Evolutionary conservation across 169 alveolate species (phyloP).

Genomic region (Cyclospora cayetanensis): DNA sequence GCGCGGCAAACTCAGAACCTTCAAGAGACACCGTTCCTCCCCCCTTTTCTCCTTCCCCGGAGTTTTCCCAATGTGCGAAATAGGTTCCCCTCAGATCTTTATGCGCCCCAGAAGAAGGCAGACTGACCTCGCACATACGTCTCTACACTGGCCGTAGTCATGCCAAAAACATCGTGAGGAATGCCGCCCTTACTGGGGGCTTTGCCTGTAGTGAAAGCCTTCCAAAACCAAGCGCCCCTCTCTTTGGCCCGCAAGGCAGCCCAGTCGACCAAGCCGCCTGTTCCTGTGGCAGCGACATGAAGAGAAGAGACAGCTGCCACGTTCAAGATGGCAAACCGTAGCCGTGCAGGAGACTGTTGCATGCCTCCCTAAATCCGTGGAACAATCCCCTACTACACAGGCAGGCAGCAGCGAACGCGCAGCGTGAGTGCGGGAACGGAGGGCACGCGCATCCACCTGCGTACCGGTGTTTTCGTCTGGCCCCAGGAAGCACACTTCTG

Average conservation of each 20-base stretch:
- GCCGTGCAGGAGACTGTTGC: no score
- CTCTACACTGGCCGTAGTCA: constrained; percentile 84
- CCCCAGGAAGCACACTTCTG: constrained; percentile 59
- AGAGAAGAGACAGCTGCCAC: not conserved
- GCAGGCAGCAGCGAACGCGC: no score
- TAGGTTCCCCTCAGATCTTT: no score
- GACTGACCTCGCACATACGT: constrained; percentile 14
- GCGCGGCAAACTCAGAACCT: no score
- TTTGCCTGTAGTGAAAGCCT: constrained; percentile 90
- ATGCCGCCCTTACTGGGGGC: constrained; percentile 87
- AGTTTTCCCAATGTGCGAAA: no score
- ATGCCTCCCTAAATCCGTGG: no score
- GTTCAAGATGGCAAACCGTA: no score
- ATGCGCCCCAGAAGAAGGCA: not conserved
- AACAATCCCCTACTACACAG: no score
- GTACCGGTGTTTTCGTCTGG: constrained; percentile 55
- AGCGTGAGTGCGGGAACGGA: no score
- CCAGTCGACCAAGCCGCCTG: constrained; percentile 90
- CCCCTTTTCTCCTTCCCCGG: no score
- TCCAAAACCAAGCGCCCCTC: constrained; percentile 81
- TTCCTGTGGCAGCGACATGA: constrained; percentile 81
- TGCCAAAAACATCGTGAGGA: constrained; percentile 90
- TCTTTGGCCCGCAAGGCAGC: constrained; percentile 83
- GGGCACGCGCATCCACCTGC: no score
- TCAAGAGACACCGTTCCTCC: no score